A percentile compares a stretch with the other conserved stretches of the same genome.
Evolutionary conservation across 1,284 basidiomycete genomes (phyloP).

Genomic region (Chondrostereum purpureum): DNA sequence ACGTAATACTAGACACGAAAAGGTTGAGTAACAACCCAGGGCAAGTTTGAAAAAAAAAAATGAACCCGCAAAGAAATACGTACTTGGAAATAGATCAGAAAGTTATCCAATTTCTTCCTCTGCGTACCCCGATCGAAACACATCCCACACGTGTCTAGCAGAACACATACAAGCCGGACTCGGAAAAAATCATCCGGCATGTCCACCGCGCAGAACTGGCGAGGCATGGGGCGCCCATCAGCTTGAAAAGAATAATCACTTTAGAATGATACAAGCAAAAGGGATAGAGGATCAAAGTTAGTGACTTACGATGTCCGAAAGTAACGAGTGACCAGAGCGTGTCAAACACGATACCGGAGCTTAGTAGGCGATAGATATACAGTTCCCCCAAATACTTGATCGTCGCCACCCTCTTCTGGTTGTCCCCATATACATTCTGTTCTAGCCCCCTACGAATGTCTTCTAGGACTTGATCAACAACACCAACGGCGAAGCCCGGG

Average conservation of each 20-base stretch:
- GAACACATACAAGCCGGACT: constrained; percentile 82
- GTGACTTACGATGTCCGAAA: constrained; percentile 89
- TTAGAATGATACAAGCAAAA: constrained; percentile 6
- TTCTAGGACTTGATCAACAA: constrained; percentile 94
- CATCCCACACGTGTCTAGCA: constrained; percentile 95
- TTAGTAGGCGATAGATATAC: constrained; percentile 94
- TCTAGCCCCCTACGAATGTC: constrained; percentile 88
- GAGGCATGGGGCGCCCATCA: constrained; percentile 85
- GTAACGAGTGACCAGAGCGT: constrained; percentile 93
- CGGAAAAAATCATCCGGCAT: constrained; percentile 97
- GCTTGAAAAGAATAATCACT: constrained; percentile 37
- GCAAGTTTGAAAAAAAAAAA: too few species aligned
- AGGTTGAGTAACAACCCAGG: constrained; percentile 13
- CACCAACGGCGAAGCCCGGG: constrained; percentile 78
- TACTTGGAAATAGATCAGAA: constrained; percentile 91
- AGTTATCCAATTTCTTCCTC: constrained; percentile 88
- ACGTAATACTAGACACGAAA: constrained; percentile 68
- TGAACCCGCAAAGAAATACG: too few species aligned
- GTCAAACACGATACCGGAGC: constrained; percentile 87
- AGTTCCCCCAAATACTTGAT: constrained; percentile 95
- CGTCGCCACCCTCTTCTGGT: constrained; percentile 87
- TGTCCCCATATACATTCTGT: constrained; percentile 91
- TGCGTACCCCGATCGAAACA: constrained; percentile 93
- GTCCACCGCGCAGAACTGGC: constrained; percentile 72
- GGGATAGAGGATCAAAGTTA: constrained; percentile 5